Evolutionary conservation across 371 early-diverging fungal genomes (phyloP), one percentile per base, ranked within the genome.

Genomic region (Syncephalastrum racemosum): DNA sequence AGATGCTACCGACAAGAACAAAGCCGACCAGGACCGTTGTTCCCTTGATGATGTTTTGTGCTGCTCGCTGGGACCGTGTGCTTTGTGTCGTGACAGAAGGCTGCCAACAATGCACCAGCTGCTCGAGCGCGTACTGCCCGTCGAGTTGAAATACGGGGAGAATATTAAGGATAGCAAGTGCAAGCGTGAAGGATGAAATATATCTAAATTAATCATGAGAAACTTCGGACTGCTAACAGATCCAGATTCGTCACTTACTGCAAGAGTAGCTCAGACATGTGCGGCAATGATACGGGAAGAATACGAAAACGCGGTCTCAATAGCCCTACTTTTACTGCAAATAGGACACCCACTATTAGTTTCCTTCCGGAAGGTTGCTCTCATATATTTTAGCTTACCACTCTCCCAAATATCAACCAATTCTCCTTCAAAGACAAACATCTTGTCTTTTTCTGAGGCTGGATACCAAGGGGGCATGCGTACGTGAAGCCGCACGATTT

Each of bases 61-160:
- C 58, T 25, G 59, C 71, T 63, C 13, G 20, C 46, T 55, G 62
- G 48, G 46, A 25, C 1, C 20, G 50, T 23, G 44, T 36, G 1
- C 48, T 14, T 19, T 40, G 46, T 45, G 59, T 59, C 8, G 59
- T 31, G 25, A 59, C 25, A 24, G 58, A 46, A 24, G 20, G 50
- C 6, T 50, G 51, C 15, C 6, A 68, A 22, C 22, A 67, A 27
- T 15, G 69, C 51, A 85, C 18, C 2, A 78, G 64, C 36, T 74
- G 70, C 12, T 64, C 59, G 41, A 90, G 62, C 0, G 88, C 84
- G 62, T 84, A 87, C 36, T 90, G 79, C 6, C 93, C 93, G 63
- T 92, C 93, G 54, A 92, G 63, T 41, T 85, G 73, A 50, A 82
- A 84, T 1, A 90, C 90, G 0, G 93, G 93, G 5, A 90, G 68